Base-by-base conservation (phyloP, 495 filamentous ascomycete genomes). In the Talaromyces borbonicus region DNA sequence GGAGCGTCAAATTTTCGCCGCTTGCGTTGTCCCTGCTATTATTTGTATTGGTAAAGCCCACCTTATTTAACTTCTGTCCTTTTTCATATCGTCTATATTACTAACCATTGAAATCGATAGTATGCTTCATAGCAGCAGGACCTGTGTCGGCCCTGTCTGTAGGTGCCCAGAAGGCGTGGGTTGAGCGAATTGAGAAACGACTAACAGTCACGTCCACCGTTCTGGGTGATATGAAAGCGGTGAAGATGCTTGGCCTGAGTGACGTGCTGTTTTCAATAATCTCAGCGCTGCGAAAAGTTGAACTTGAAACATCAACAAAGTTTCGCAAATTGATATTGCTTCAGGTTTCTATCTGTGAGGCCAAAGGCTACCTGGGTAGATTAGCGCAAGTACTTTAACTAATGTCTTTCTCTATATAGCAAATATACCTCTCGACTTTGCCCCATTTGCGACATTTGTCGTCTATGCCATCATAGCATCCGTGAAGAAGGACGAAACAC, bases 1-100 rank as follows among this genome's bases (percentile, higher is more conserved):
- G n/a, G 55, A 71, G 26, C 56, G 58, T 23, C 62, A 79, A 48
- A 56, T 81, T 8, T 71, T 72, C 8, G 69, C 62, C 14, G 54
- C 54, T n/a, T 59, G 53, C 37, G 39, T 61, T 44, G 67, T 65
- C 1, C 77, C 79, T 8, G 58, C 78, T 39, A 54, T 67, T 11
- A 35, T 46, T 16, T 31, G 56, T 70, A 9, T 62, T 60, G 5
- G 53, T 75, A n/a, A n/a, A n/a, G n/a, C n/a, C n/a, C n/a, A n/a
- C n/a, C n/a, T n/a, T n/a, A 38, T 40, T 74, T 2, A 22, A 9
- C 37, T n/a, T 23, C n/a, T 1, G 24, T 18, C 2, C 6, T 22
- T 40, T 7, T 11, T 40, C 1, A 11, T 14, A 14, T 36, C 22
- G 15, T 27, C 20, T 18, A 20, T 42, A 15, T 15, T 42, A 15